Conservation (phyloP, 2,329 filamentous ascomycete genomes). For the Colletotrichum eleusines region DNA sequence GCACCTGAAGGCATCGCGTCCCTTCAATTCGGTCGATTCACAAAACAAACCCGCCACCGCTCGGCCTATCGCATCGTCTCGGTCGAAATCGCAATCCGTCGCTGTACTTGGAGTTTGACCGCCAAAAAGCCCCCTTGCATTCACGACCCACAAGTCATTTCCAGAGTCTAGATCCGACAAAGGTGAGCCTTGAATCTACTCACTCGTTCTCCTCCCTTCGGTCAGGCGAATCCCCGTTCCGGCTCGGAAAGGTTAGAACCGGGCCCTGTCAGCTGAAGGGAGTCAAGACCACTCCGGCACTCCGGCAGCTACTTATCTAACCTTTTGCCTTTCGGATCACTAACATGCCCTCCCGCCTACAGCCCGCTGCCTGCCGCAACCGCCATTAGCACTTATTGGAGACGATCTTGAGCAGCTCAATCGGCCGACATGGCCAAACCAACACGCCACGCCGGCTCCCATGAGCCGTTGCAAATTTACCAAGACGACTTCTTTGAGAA, state of each 20-base stretch:
- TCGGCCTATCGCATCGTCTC: conserved; percentile 10
- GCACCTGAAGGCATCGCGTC: conserved; percentile 6
- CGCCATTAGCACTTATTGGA: conserved; percentile 16
- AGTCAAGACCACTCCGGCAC: conserved; percentile 27
- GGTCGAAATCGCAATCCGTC: conserved; percentile 29
- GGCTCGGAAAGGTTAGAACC: conserved; percentile 32
- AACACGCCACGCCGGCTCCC: conserved; percentile 59
- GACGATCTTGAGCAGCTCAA: conserved; percentile 26
- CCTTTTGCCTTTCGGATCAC: conserved; percentile 34
- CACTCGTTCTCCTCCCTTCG: conserved; percentile 40
- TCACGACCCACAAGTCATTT: conserved; percentile 44
- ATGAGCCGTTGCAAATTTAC: conserved; percentile 65
- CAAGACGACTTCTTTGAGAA: conserved; percentile 64
- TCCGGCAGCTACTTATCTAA: conserved; percentile 40
- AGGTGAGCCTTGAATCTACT: conserved; percentile 43
- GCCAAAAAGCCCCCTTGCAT: conserved; percentile 41
- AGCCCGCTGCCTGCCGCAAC: conserved; percentile 36
- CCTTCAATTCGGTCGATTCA: background rate
- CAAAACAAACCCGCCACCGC: conserved; percentile 1
- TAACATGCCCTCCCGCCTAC: conserved; percentile 35
- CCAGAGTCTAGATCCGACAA: conserved; percentile 40
- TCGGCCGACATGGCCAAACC: conserved; percentile 66
- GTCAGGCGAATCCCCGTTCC: conserved; percentile 36
- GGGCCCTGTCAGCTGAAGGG: conserved; percentile 20
- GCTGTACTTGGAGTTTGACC: conserved; percentile 39